Conservation (phyloP, 2,329 filamentous ascomycete genomes). For the Fusarium sp. region DNA sequence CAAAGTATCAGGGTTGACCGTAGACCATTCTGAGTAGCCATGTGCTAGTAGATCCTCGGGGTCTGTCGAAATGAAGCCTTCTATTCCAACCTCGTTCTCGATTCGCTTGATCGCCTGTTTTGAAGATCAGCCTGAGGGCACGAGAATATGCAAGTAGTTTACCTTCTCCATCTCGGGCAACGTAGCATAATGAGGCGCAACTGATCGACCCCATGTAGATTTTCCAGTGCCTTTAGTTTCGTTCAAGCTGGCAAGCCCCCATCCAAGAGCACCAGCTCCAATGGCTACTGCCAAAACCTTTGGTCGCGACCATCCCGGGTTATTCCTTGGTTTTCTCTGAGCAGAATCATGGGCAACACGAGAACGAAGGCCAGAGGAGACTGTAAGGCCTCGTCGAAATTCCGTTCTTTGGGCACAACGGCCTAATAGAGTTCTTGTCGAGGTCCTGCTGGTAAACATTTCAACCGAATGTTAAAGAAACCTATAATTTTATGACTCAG, state of each 20-base stretch:
- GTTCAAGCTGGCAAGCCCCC: slow-evolving; percentile 50
- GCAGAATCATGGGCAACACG: slow-evolving; percentile 7
- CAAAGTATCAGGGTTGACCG: slow-evolving; percentile 66
- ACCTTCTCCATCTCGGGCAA: slow-evolving; percentile 55
- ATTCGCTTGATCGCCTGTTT: slow-evolving; percentile 65
- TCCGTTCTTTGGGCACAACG: slow-evolving; percentile 19
- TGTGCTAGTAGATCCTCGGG: slow-evolving; percentile 68
- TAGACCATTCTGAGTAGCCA: slow-evolving; percentile 75
- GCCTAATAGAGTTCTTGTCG: slow-evolving; percentile 27
- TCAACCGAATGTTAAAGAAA: neutral
- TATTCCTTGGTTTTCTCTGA: slow-evolving; percentile 1
- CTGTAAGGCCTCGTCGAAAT: slow-evolving; percentile 23
- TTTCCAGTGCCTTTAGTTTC: slow-evolving; percentile 6
- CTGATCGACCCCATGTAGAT: slow-evolving; percentile 25
- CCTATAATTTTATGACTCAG: neutral
- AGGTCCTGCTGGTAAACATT: slow-evolving; percentile 31
- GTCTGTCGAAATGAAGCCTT: slow-evolving; percentile 70
- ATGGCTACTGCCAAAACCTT: slow-evolving; percentile 51
- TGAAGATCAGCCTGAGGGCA: slow-evolving; percentile 4
- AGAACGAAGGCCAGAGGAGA: slow-evolving; percentile 8
- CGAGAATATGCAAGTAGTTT: slow-evolving; percentile 24
- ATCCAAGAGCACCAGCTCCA: slow-evolving; percentile 52
- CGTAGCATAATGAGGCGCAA: slow-evolving; percentile 51
- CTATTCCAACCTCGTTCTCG: slow-evolving; percentile 55
- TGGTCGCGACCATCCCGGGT: slow-evolving; percentile 42